A percentile compares a stretch with the other conserved stretches of the same genome.
Conservation (phyloP, 345 rosid species). For the Carallia pectinifolia region DNA sequence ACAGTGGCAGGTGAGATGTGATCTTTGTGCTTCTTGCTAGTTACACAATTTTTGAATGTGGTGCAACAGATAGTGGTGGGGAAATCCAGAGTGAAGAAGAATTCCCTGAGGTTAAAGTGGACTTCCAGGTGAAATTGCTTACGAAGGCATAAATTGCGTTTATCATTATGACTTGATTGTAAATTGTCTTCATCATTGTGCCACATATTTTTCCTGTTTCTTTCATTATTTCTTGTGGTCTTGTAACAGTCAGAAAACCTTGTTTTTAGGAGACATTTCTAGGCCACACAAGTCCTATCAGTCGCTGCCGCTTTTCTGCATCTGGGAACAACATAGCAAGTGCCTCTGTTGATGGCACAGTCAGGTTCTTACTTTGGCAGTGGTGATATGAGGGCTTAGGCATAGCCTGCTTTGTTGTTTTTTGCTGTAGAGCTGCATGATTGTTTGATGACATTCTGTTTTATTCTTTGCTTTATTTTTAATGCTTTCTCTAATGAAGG, state of each 20-base stretch:
- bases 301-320: constrained; percentile 68
- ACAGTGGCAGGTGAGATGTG: background rate
- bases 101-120: constrained; percentile 64
- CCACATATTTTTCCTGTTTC: background rate
- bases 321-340: constrained; percentile 76
- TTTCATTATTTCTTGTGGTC: background rate
- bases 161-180: background rate
- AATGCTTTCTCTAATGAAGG: constrained; percentile 31
- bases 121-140: constrained; percentile 52
- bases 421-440: constrained; percentile 2
- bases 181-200: background rate
- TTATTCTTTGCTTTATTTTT: background rate
- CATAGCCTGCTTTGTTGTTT: constrained; percentile 13
- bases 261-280: constrained; percentile 60
- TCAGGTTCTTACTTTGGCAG: constrained; percentile 44
- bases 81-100: constrained; percentile 49
- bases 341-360: constrained; percentile 75
- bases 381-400: constrained; percentile 11
- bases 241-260: constrained; percentile 1
- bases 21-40: constrained; percentile 9
- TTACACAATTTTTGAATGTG: constrained; percentile 17
- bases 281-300: constrained; percentile 72
- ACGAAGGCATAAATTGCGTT: background rate
- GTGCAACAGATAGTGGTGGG: constrained; percentile 39
- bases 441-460: constrained; percentile 13